Base-by-base conservation (phyloP, 148 eudicot species). In the Limonium bicolor region DNA sequence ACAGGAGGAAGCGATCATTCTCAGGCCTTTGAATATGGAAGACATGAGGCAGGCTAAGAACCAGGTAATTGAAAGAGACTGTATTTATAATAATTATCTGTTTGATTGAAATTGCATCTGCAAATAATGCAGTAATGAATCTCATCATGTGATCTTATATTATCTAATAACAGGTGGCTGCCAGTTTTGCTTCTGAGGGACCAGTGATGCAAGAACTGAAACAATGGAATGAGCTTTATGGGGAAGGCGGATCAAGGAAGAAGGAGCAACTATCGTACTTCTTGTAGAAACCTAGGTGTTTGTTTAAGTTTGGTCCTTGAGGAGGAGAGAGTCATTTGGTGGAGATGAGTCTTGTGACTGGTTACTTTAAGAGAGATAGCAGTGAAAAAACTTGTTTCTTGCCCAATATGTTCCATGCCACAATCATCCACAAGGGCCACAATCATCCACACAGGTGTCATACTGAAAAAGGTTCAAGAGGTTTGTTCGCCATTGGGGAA, bases 181-280 rank as follows among this genome's bases (percentile, higher is more conserved):
- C 96, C 11, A 86, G 96, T 69, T 82, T 76, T 48, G 84, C 96
- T 22, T 55, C 88, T 0, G 96, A 78, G 48, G 96, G 96, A 50
- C 52, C 84, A 27, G 61, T 79, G 41, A 86, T 86, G 96, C 53
- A 64, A 11, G 96, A 86, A 51, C 71, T 86, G 62, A 70, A 71
- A 64, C 96, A 86, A 53, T 86, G 96, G 96, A 86, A 86, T 34
- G 93, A 75, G 20, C 63, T 82, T 22, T 86, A 86, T 27, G 96
- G 96, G 56, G 96, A 82, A 78, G 96, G 96, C 9, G 96, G 96
- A 4, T 63, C 94, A 24, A 82, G 96, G 58, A 86, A 86, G 73
- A 86, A 71, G 67, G 62, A 86, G 56, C 96, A 86, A 53, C 55
- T 86, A 26, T 67, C 82, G 27, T 86, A 86, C 68, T 86, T 86